Conservation (phyloP, 805 yeast genomes). For the Wickerhamiella qilinensis region DNA sequence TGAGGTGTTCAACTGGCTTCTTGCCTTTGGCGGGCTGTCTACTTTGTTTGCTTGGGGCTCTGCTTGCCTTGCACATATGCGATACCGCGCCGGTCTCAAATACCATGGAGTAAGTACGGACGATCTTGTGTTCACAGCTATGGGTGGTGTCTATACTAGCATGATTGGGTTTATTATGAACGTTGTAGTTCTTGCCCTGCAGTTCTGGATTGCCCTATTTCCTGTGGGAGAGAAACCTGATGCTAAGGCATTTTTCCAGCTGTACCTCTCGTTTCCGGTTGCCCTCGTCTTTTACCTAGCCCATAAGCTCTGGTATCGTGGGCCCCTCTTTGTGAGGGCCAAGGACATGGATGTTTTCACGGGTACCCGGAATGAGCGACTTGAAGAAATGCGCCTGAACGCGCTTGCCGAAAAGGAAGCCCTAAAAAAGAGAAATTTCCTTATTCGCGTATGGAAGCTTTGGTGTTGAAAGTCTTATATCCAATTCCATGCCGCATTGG, state of each 20-base stretch:
- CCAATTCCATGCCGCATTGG: too few species aligned
- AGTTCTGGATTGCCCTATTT: conserved; percentile 60
- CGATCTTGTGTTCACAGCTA: conserved; percentile 48
- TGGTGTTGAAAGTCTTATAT: conserved; percentile 47
- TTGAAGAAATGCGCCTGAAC: conserved; percentile 29
- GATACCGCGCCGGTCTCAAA: conserved; percentile 46
- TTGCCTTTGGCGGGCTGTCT: conserved; percentile 48
- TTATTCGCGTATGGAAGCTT: conserved; percentile 36
- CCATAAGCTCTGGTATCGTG: conserved; percentile 39
- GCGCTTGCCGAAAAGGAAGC: conserved; percentile 39
- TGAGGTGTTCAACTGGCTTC: conserved; percentile 46
- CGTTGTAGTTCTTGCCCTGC: conserved; percentile 42
- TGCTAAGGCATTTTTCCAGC: conserved; percentile 45
- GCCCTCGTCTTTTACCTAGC: conserved; percentile 38
- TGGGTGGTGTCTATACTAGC: conserved; percentile 49
- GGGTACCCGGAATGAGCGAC: conserved; percentile 46
- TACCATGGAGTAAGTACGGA: conserved; percentile 45
- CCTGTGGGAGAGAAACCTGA: conserved; percentile 32
- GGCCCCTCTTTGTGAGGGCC: conserved; percentile 22
- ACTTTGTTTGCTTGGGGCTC: conserved; percentile 49
- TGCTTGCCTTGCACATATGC: conserved; percentile 41
- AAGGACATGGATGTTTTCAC: conserved; percentile 41
- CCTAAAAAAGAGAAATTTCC: conserved; percentile 30
- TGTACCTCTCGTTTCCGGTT: conserved; percentile 50
- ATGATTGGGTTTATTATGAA: conserved; percentile 40